Evolutionary conservation across 352 stramenopile species (phyloP).

Genomic region (Globisporangium apiculatum): DNA sequence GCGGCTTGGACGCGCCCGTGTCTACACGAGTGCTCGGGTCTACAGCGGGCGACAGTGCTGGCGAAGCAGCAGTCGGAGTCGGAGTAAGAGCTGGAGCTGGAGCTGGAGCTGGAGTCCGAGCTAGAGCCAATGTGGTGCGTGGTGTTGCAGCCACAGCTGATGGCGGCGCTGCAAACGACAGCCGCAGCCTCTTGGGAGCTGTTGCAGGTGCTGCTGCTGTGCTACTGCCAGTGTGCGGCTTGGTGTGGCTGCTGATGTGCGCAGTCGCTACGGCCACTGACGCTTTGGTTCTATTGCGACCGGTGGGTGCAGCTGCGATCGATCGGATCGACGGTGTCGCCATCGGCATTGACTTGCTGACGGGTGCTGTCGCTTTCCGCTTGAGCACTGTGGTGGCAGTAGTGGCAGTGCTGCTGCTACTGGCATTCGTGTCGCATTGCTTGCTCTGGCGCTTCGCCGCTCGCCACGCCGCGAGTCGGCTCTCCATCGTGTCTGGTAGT

Average conservation of each 20-base stretch:
- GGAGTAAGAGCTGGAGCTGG: background rate
- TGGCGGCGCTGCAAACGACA: no score
- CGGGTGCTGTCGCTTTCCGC: conserved; percentile 6
- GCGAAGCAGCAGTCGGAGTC: no score
- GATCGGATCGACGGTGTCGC: background rate
- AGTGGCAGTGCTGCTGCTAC: background rate
- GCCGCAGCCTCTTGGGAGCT: no score
- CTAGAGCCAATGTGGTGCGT: background rate
- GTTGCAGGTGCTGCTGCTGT: background rate
- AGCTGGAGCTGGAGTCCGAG: background rate
- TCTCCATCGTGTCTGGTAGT: conserved; percentile 8
- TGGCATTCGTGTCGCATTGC: background rate
- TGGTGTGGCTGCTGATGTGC: background rate
- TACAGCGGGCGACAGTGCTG: no score
- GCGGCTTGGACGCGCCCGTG: background rate
- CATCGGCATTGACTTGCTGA: conserved; percentile 5
- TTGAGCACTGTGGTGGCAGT: background rate
- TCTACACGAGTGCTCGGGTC: no score
- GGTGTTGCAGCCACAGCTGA: background rate
- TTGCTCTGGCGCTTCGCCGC: conserved; percentile 2
- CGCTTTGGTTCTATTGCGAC: background rate
- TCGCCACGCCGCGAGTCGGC: conserved; percentile 10
- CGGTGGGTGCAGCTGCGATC: background rate
- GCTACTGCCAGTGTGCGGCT: background rate
- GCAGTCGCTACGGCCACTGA: background rate